Evolutionary conservation across 352 stramenopile genomes (phyloP).

Genomic region (Pythium scleroteichum): DNA sequence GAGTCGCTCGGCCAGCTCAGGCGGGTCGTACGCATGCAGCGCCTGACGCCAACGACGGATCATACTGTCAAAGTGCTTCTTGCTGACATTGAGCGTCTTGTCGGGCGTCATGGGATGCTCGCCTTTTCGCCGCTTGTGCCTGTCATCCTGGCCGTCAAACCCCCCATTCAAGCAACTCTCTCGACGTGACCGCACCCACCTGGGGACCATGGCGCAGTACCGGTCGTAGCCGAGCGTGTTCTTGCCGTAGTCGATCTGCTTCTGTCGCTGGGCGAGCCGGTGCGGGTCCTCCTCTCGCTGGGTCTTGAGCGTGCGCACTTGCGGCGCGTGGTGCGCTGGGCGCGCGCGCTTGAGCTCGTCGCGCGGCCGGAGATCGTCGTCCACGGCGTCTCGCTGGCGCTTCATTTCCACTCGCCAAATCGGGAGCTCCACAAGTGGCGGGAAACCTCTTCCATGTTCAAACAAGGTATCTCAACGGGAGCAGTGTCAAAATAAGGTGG

Average conservation of each 20-base stretch:
- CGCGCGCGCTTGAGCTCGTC: conserved; percentile 17
- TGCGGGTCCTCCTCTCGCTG: conserved; percentile 80
- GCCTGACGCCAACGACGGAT: conserved; percentile 77
- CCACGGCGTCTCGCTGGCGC: conserved; percentile 12
- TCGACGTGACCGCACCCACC: conserved; percentile 23
- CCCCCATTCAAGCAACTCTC: background rate
- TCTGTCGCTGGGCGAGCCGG: conserved; percentile 87
- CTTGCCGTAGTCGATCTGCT: conserved; percentile 93
- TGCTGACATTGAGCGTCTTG: conserved; percentile 72
- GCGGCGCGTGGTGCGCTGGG: conserved; percentile 1
- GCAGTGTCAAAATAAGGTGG: background rate
- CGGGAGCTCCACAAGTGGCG: background rate
- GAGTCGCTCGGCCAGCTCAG: conserved; percentile 41
- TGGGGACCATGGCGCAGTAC: conserved; percentile 70
- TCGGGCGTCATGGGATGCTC: conserved; percentile 81
- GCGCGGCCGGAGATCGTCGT: conserved; percentile 8
- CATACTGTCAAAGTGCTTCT: conserved; percentile 82
- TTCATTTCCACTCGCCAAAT: conserved; percentile 20
- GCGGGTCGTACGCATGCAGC: conserved; percentile 82
- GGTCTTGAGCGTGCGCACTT: conserved; percentile 51
- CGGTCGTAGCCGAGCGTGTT: conserved; percentile 92
- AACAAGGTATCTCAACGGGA: background rate
- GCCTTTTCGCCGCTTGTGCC: conserved; percentile 43
- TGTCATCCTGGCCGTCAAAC: conserved; percentile 15
- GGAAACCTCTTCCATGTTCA: background rate